Conservation (phyloP, 768 basidiomycete species). For the Lentinula lateritia region DNA sequence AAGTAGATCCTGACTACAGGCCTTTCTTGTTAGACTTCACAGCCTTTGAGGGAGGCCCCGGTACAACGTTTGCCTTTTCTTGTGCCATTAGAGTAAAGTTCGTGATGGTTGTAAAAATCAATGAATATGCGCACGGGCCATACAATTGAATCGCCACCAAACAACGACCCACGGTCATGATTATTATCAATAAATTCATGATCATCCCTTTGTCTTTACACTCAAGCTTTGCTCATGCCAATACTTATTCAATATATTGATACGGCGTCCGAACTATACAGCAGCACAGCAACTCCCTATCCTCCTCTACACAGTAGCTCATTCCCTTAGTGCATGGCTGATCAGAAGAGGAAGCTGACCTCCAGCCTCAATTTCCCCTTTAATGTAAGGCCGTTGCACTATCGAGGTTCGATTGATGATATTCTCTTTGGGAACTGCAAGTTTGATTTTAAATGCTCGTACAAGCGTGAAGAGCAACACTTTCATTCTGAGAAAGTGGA, state of each 20-base stretch:
- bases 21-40: conserved; percentile 5
- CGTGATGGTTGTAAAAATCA: not conserved
- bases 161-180: too few relatives aligned
- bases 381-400: conserved; percentile 23
- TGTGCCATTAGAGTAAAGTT: not conserved
- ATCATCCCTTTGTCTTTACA: too few relatives aligned
- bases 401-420: conserved; percentile 15
- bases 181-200: too few relatives aligned
- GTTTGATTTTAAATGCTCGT: conserved; percentile 28
- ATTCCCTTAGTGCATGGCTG: not conserved
- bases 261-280: too few relatives aligned
- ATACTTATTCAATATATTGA: too few relatives aligned
- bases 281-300: too few relatives aligned
- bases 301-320: too few relatives aligned
- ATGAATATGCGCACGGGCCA: not conserved
- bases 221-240: too few relatives aligned
- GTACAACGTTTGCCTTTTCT: not conserved
- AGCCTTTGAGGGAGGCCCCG: not conserved
- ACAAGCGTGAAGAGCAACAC: conserved; percentile 27
- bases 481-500: conserved; percentile 17
- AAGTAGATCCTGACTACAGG: not conserved
- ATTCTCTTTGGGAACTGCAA: conserved; percentile 23
- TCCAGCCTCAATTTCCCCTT: conserved; percentile 14
- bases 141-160: too few relatives aligned
- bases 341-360: conserved; percentile 20